Percentiles rank a stretch among this genome's conserved stretches.
These are phyloP conservation scores for Podospora comata DNA, from an alignment of 495 filamentous ascomycete genomes.

Conservation along the genomic window DNA sequence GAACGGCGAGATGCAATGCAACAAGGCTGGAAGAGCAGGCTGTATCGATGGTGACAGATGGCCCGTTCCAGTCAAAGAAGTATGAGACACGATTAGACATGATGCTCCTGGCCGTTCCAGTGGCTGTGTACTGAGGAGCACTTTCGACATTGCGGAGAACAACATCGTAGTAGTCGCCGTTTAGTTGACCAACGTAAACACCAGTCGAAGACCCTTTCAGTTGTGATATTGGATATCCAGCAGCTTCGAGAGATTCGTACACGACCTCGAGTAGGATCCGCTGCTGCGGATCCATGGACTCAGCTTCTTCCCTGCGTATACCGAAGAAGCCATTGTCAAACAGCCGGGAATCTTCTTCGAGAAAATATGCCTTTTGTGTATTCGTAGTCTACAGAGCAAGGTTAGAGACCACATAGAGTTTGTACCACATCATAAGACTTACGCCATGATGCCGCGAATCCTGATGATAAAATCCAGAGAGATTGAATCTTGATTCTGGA, in stretches of 20 bases:
- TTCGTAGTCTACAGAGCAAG: conserved; percentile 10
- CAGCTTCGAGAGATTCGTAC: conserved; percentile 6
- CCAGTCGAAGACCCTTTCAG: conserved; percentile 3
- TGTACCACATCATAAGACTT: not conserved
- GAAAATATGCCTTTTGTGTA: conserved; percentile 64
- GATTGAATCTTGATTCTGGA: conserved; percentile 17
- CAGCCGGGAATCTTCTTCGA: conserved; percentile 26
- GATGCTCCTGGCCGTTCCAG: conserved; percentile 30
- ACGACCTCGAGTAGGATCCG: conserved; percentile 1
- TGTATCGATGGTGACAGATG: conserved; percentile 46
- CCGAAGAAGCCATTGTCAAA: conserved; percentile 56
- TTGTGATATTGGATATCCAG: not conserved
- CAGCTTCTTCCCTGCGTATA: conserved; percentile 9
- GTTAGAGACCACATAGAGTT: not conserved
- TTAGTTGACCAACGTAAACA: conserved; percentile 25
- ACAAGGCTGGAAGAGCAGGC: conserved; percentile 54
- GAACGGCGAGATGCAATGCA: conserved; percentile 51
- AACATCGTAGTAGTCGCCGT: conserved; percentile 31
- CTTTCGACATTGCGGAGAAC: conserved; percentile 9
- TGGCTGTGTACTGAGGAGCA: conserved; percentile 48
- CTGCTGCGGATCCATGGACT: conserved; percentile 8
- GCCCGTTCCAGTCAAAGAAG: conserved; percentile 45
- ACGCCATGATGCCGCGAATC: conserved; percentile 39
- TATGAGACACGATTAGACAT: conserved; percentile 53
- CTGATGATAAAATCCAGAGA: conserved; percentile 43